phyloP scores from a whole-genome alignment of 305 asterid genomes.

The Solanum hybrid region DNA sequence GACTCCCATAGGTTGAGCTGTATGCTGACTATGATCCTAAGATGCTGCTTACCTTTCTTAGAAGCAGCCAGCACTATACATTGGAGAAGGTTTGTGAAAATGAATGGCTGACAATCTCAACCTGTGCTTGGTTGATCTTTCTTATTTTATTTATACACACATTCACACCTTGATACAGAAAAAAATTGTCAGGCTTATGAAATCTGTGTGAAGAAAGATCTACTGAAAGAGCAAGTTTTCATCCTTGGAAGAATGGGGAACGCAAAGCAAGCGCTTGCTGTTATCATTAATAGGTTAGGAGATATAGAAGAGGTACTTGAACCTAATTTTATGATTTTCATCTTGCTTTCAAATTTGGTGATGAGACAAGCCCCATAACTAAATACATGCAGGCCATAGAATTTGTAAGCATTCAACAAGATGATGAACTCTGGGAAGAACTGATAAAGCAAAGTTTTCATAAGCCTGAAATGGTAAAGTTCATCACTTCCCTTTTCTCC shows the following conservation, averaged over 20 bases:
- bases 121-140: slow-evolving; percentile 6
- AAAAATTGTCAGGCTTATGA: slow-evolving; percentile 65
- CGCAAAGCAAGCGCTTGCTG: slow-evolving; percentile 76
- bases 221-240: slow-evolving; percentile 84
- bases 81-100: slow-evolving; percentile 69
- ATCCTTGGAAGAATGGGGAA: slow-evolving; percentile 99
- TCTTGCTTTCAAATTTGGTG: background rate
- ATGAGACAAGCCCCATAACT: slow-evolving; percentile 17
- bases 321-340: background rate
- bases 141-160: slow-evolving; percentile 4
- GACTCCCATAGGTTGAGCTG: slow-evolving; percentile 70
- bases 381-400: slow-evolving; percentile 69
- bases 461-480: slow-evolving; percentile 93
- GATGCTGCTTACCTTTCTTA: slow-evolving; percentile 89
- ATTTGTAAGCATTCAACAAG: slow-evolving; percentile 88
- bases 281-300: slow-evolving; percentile 78
- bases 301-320: slow-evolving; percentile 72
- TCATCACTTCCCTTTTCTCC: background rate
- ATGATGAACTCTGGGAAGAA: slow-evolving; percentile 99
- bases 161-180: background rate
- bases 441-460: slow-evolving; percentile 77
- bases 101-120: slow-evolving; percentile 2
- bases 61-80: slow-evolving; percentile 95
- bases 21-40: slow-evolving; percentile 86
- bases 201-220: slow-evolving; percentile 60